Evolutionary conservation across 345 rosid genomes (phyloP).

Genomic region (Cochlearia excelsa): DNA sequence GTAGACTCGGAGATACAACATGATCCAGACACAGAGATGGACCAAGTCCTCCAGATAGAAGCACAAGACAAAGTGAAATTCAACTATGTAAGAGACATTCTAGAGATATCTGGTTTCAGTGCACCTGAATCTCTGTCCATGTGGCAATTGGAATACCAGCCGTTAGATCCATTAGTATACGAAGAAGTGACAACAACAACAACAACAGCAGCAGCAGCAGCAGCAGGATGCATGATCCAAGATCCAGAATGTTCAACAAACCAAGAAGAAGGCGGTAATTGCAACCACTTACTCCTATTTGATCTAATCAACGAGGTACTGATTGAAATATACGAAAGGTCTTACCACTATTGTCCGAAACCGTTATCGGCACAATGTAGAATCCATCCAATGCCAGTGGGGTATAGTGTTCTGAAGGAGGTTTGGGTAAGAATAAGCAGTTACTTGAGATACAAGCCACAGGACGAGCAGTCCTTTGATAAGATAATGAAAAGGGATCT

Average conservation of each 20-base stretch:
- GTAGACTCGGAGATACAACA: slow-evolving; percentile 4
- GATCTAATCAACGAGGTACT: slow-evolving; percentile 71
- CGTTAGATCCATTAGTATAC: slow-evolving; percentile 51
- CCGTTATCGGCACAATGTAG: slow-evolving; percentile 51
- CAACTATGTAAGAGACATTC: slow-evolving; percentile 62
- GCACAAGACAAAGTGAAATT: slow-evolving; percentile 48
- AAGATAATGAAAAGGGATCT: slow-evolving; percentile 49
- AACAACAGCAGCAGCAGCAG: slow-evolving; percentile 12
- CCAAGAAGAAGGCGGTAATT: slow-evolving; percentile 41
- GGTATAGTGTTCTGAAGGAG: slow-evolving; percentile 56
- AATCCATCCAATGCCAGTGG: slow-evolving; percentile 55
- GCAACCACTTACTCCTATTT: slow-evolving; percentile 49
- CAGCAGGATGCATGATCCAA: slow-evolving; percentile 39
- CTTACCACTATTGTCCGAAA: slow-evolving; percentile 53
- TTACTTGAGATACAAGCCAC: slow-evolving; percentile 45
- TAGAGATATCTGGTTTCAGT: slow-evolving; percentile 66
- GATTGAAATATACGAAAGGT: slow-evolving; percentile 56
- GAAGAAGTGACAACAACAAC: slow-evolving; percentile 46
- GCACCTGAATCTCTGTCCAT: slow-evolving; percentile 47
- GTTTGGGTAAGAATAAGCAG: slow-evolving; percentile 62
- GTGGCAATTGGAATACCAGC: slow-evolving; percentile 70
- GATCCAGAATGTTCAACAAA: slow-evolving; percentile 45
- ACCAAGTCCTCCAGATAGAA: slow-evolving; percentile 38
- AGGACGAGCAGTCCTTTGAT: slow-evolving; percentile 42
- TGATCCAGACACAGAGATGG: slow-evolving; percentile 6